Evolutionary conservation across 2,329 filamentous ascomycete species (phyloP).

Genomic region (Monilinia vaccinii-corymbosi): DNA sequence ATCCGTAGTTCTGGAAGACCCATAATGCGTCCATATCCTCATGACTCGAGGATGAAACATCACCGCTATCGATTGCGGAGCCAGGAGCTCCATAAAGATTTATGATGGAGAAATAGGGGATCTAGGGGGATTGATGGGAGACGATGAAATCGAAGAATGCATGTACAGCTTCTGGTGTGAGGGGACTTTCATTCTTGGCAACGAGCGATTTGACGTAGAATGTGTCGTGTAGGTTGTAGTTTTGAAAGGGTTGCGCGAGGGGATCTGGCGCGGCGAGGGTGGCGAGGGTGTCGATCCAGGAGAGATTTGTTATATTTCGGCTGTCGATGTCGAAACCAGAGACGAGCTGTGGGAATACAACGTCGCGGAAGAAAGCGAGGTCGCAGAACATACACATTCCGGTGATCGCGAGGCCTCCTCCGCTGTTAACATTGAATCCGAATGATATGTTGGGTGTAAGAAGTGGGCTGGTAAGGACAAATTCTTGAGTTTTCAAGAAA

Average conservation of each 20-base stretch:
- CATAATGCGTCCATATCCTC: slow-evolving; percentile 19
- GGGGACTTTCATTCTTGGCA: slow-evolving; percentile 6
- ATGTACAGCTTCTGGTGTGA: slow-evolving; percentile 7
- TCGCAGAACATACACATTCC: slow-evolving; percentile 34
- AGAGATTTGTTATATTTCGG: slow-evolving; percentile 19
- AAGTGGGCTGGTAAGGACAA: slow-evolving; percentile 32
- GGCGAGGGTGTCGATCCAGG: slow-evolving; percentile 30
- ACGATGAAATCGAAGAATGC: slow-evolving; percentile 13
- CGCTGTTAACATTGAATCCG: slow-evolving; percentile 34
- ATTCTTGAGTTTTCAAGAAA: slow-evolving; percentile 34
- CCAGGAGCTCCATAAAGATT: slow-evolving; percentile 19
- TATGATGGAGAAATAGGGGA: slow-evolving; percentile 19
- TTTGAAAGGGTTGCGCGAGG: slow-evolving; percentile 30
- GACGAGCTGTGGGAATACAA: slow-evolving; percentile 33
- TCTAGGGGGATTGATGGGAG: slow-evolving; percentile 9
- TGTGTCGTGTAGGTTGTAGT: slow-evolving; percentile 32
- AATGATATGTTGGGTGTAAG: slow-evolving; percentile 34
- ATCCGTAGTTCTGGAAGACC: slow-evolving; percentile 20
- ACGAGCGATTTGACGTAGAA: slow-evolving; percentile 26
- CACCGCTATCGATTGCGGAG: slow-evolving; percentile 12
- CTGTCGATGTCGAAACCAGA: slow-evolving; percentile 28
- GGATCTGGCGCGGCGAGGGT: slow-evolving; percentile 8
- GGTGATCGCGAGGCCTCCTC: slow-evolving; percentile 28
- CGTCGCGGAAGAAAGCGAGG: slow-evolving; percentile 31
- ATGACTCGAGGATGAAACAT: slow-evolving; percentile 9